Conservation (phyloP, 257 asterid species). For the Marsdenia floribunda region DNA sequence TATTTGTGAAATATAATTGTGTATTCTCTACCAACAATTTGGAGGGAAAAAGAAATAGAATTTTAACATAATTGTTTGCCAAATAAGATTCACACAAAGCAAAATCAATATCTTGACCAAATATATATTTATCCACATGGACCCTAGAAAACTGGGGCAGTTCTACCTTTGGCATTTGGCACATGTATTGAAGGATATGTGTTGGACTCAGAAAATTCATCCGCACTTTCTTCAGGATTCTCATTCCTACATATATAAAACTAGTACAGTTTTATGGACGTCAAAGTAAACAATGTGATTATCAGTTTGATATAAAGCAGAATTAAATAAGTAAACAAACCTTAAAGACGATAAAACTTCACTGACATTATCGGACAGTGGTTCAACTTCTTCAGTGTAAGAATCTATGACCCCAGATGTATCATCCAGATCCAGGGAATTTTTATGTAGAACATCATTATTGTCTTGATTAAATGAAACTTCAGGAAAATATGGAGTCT, state of each 20-base stretch:
- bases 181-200: constrained; percentile 28
- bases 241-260: constrained; percentile 1
- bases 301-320: constrained; percentile 17
- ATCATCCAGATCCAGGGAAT: constrained; percentile 26
- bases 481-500: constrained; percentile 31
- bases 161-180: constrained; percentile 45
- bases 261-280: constrained; percentile 13
- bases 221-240: constrained; percentile 36
- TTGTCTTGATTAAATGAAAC: constrained; percentile 23
- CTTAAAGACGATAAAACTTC: constrained; percentile 42
- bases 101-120: no score
- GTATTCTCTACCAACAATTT: no score
- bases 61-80: no score
- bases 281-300: constrained; percentile 13
- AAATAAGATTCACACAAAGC: no score
- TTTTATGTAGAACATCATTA: constrained; percentile 26
- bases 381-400: constrained; percentile 27
- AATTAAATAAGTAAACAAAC: constrained; percentile 26
- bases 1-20: no score
- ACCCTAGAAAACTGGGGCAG: background rate
- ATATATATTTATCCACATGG: no score
- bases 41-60: no score
- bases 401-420: constrained; percentile 31
- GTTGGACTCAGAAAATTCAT: constrained; percentile 27
- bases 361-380: constrained; percentile 23